Base-by-base conservation (phyloP, 208 protist genomes). In the Strigomonas culicis region DNA sequence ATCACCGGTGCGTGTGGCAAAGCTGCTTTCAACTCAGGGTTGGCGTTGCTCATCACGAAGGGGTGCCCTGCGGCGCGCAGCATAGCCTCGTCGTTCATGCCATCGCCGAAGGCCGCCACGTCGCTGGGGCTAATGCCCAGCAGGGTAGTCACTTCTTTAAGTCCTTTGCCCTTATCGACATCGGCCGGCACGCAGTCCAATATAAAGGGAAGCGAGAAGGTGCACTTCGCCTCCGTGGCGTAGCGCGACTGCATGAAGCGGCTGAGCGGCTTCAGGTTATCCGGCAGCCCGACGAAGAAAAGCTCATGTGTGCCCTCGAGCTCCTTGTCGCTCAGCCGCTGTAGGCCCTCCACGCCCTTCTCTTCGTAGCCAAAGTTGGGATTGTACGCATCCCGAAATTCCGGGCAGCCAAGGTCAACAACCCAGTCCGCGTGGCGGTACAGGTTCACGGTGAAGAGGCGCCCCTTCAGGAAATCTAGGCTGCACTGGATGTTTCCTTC, bases 11-110 rank as follows among this genome's bases (percentile, higher is more conserved):
- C 61, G 22, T 84, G 59, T 0, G 68, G 49, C 2, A 75, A 52
- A 1, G 77, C 77, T 57, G 19, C 27, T 56, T 85, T 80, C 47
- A 89, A 55, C 41, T 71, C 57, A 7, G 43, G 50, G 32, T 70
- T 49, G 3, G 72, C 83, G 53, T 92, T 92, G 17, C 56, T 55
- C 85, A 92, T 92, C 6, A 92, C 56, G 51, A 74, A 92, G 0
- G 72, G 72, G n/a, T 79, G 63, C 0, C 85, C 85, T 0, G 72
- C 85, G 0, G 47, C 53, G 3, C 44, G 30, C 43, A 92, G 72
- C 85, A 92, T 86, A 8, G 66, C 30, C 1, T 71, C 13, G 44
- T 92, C 85, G 63, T 90, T 93, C 80, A 88, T 87, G 27, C 80
- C 80, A 57, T 86, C 80, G 15, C 86, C 86, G 66, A 93, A 89